These are phyloP conservation scores for Candida saitoana DNA, from an alignment of 805 yeast genomes.

Conservation along the genomic window DNA sequence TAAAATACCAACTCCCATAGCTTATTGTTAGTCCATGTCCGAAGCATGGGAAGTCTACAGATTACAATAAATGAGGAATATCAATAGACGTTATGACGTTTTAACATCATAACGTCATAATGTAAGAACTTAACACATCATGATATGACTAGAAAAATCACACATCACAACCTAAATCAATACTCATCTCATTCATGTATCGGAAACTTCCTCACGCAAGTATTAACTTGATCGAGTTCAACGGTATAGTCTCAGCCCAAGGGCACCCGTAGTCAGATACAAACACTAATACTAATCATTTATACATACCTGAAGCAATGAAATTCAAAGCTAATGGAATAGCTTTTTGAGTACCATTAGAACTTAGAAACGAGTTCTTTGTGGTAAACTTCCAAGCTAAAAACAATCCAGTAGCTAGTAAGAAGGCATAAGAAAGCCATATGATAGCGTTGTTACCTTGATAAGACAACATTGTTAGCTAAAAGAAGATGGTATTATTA, in stretches of 20 bases:
- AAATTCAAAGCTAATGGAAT: slow-evolving; percentile 82
- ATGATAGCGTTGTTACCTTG: slow-evolving; percentile 43
- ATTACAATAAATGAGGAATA: neutral
- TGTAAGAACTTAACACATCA: too few species aligned
- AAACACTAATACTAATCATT: neutral
- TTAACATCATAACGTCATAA: neutral
- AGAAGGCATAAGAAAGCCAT: slow-evolving; percentile 36
- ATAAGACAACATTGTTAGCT: slow-evolving; percentile 19
- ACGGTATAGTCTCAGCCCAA: slow-evolving; percentile 39
- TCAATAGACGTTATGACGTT: neutral
- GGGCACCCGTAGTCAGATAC: slow-evolving; percentile 25
- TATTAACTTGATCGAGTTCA: slow-evolving; percentile 41
- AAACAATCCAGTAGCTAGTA: slow-evolving; percentile 36
- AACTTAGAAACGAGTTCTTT: slow-evolving; percentile 59
- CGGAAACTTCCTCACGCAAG: slow-evolving; percentile 40
- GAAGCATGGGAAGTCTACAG: slow-evolving; percentile 1
- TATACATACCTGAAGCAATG: slow-evolving; percentile 78
- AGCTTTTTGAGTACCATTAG: slow-evolving; percentile 77
- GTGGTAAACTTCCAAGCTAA: slow-evolving; percentile 55
- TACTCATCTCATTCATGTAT: neutral
- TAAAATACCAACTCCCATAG: slow-evolving; percentile 84
- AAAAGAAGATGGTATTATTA: too few species aligned
- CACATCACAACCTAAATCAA: too few species aligned
- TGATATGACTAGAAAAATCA: too few species aligned
- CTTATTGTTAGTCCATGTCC: slow-evolving; percentile 29